phyloP scores from a whole-genome alignment of 768 basidiomycete genomes.

The Pisolithus orientalis region DNA sequence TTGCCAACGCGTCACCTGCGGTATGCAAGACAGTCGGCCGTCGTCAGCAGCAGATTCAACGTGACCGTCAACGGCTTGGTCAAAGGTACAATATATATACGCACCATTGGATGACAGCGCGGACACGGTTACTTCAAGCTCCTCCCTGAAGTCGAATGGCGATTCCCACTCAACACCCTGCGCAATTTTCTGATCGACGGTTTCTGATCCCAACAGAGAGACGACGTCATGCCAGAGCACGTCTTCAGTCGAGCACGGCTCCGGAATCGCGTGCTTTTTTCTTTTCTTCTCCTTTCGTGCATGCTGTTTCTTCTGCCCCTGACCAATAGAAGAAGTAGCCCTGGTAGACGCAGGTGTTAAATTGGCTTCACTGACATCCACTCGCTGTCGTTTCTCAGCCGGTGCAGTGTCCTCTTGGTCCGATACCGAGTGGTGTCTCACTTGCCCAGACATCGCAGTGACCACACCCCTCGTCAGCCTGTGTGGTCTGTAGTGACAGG shows the following conservation, averaged over 20 bases:
- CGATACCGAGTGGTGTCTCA: constrained; percentile 5
- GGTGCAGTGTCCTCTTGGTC: constrained; percentile 13
- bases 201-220: constrained; percentile 55
- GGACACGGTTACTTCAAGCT: constrained; percentile 61
- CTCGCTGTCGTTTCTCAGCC: constrained; percentile 28
- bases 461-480: background rate
- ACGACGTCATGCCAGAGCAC: constrained; percentile 70
- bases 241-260: constrained; percentile 66
- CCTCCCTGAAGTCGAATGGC: constrained; percentile 54
- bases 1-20: constrained; percentile 63
- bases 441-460: constrained; percentile 5
- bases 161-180: constrained; percentile 48
- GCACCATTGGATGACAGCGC: constrained; percentile 58
- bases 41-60: too few species aligned
- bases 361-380: constrained; percentile 7
- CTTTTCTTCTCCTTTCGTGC: constrained; percentile 2
- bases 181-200: constrained; percentile 43
- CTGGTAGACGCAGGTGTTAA: background rate
- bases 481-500: background rate
- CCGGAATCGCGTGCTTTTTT: constrained; percentile 20
- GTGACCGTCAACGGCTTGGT: too few species aligned
- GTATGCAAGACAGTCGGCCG: too few species aligned
- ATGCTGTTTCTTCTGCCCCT: background rate
- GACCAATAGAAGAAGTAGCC: background rate
- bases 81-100: constrained; percentile 3